These are phyloP conservation scores for Jatropha multifida DNA, from an alignment of 441 rosid species.

Conservation along the genomic window DNA sequence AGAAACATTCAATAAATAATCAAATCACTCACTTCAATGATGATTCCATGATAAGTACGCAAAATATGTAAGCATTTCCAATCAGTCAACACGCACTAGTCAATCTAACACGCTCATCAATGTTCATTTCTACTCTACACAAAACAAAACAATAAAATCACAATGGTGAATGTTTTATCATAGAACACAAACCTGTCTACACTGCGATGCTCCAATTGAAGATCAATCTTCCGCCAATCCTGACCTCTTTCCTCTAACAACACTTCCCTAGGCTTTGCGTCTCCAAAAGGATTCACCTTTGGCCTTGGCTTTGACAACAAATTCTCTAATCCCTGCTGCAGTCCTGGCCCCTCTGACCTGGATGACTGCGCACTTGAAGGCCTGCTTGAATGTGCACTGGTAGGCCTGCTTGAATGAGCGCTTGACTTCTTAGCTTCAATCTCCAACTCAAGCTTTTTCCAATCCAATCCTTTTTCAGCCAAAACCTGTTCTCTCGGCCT, in stretches of 20 bases:
- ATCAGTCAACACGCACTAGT: background rate
- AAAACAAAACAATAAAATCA: background rate
- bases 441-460: slow-evolving; percentile 77
- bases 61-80: background rate
- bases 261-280: slow-evolving; percentile 94
- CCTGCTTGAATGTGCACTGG: slow-evolving; percentile 87
- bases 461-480: slow-evolving; percentile 94
- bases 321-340: slow-evolving; percentile 55
- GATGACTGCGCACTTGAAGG: slow-evolving; percentile 92
- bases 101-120: background rate
- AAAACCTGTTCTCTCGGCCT: slow-evolving; percentile 93
- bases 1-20: background rate
- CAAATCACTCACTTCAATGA: background rate
- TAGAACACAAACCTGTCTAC: slow-evolving; percentile 58
- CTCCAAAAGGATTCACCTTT: slow-evolving; percentile 92
- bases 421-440: slow-evolving; percentile 65
- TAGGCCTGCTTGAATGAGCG: slow-evolving; percentile 56
- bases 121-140: background rate
- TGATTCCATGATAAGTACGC: background rate
- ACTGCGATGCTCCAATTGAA: slow-evolving; percentile 80
- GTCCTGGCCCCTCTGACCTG: slow-evolving; percentile 64
- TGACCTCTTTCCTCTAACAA: slow-evolving; percentile 83
- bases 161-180: slow-evolving; percentile 12
- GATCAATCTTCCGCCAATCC: slow-evolving; percentile 97
- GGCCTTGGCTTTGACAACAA: slow-evolving; percentile 58